A percentile compares a stretch with the other conserved stretches of the same genome.
Conservation (phyloP, 2,329 filamentous ascomycete genomes). For the Colletotrichum eremochloae region DNA sequence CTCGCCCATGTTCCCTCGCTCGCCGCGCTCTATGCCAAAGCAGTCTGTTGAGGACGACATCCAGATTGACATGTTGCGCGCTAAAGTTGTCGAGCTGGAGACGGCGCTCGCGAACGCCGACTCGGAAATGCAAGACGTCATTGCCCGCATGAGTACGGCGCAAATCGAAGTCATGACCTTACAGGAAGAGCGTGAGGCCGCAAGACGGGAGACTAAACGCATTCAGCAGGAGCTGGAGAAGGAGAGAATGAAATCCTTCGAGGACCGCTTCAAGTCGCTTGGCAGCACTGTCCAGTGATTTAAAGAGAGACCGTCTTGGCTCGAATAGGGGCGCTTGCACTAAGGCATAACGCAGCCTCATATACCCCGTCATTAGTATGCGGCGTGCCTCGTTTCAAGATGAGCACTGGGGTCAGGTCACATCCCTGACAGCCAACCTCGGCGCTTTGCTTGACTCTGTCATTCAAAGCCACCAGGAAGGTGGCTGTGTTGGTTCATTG, state of each 20-base stretch:
- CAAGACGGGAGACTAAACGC: constrained; percentile 77
- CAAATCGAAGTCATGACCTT: constrained; percentile 88
- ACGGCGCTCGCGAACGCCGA: constrained; percentile 72
- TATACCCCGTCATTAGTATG: constrained; percentile 35
- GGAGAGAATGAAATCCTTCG: constrained; percentile 69
- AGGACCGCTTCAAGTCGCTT: constrained; percentile 54
- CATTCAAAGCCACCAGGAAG: constrained; percentile 9
- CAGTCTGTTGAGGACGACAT: constrained; percentile 79
- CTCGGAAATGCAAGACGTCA: constrained; percentile 85
- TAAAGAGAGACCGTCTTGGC: background rate
- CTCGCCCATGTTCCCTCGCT: constrained; percentile 57
- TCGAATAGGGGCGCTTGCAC: constrained; percentile 33
- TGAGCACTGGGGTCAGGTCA: constrained; percentile 30
- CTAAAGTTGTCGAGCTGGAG: constrained; percentile 87
- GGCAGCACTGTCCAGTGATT: constrained; percentile 44
- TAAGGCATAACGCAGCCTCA: constrained; percentile 29
- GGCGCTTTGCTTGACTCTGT: background rate
- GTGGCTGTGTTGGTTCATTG: constrained; percentile 9
- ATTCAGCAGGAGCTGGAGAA: constrained; percentile 76
- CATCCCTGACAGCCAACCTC: constrained; percentile 18
- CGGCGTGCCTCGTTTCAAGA: constrained; percentile 37
- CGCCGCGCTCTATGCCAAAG: constrained; percentile 65
- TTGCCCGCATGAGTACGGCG: constrained; percentile 82
- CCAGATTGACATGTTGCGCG: constrained; percentile 81
- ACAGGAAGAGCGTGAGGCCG: constrained; percentile 80